Base-by-base conservation (phyloP, 2,329 filamentous ascomycete species). In the Parastagonospora avenae region DNA sequence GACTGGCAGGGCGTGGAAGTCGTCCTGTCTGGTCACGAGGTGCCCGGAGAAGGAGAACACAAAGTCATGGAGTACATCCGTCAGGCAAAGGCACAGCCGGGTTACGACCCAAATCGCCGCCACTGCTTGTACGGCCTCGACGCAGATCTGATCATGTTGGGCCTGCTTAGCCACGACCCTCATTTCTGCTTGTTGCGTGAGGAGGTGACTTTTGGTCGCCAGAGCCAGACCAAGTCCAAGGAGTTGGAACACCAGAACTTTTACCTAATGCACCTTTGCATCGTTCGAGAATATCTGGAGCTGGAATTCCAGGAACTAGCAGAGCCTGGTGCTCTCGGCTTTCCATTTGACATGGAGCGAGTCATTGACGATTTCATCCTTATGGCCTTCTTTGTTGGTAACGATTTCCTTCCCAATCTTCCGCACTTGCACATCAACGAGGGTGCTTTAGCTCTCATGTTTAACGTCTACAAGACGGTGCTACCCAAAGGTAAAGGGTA, bases 61-160 rank as follows among this genome's bases (percentile, higher is more conserved):
- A 99, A 99, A 79, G 96, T 99, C 76, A 99, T 99, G 94, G 95
- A 99, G 76, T 99, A 99, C 76, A 99, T 99, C 74, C 90, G 94
- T 63, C 91, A 95, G 75, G 91, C 94, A 56, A 97, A 97, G 80
- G 92, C 93, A 42, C 94, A 99, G 75, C 90, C 90, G 2, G 85
- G 88, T 57, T 99, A 99, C 75, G 88, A 96, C 73, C 84, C 91
- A 42, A 97, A 99, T 68, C 85, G 96, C 55, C 90, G 94, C 50
- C 94, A 99, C 76, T 99, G 95, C 76, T 82, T 99, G 57, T 99
- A 99, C 76, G 95, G 95, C 19, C 83, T 99, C 42, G 94, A 99
- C 77, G 94, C 94, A 38, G 94, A 99, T 79, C 79, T 99, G 59
- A 99, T 99, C 79, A 99, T 99, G 95, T 79, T 99, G 76, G 94